These are phyloP conservation scores for Epichloe hybrida DNA, from an alignment of 2,329 filamentous ascomycete species.

Conservation along the genomic window DNA sequence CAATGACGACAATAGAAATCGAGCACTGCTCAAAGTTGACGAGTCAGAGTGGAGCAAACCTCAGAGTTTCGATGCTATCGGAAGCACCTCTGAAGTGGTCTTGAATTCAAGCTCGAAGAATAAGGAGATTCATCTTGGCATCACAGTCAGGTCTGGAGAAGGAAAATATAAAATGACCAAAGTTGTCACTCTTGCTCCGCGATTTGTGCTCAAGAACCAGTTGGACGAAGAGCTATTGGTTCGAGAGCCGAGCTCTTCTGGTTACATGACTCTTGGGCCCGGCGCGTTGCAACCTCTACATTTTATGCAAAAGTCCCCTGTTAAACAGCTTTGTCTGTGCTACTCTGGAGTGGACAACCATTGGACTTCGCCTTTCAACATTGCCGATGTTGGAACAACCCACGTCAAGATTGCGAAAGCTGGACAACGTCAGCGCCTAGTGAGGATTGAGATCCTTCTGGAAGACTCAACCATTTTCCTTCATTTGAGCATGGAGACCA, in stretches of 20 bases:
- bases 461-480: constrained; percentile 90
- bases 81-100: constrained; percentile 79
- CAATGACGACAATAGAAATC: constrained; percentile 80
- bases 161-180: constrained; percentile 98
- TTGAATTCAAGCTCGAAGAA: constrained; percentile 57
- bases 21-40: constrained; percentile 73
- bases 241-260: constrained; percentile 81
- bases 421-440: constrained; percentile 75
- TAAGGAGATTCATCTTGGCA: constrained; percentile 80
- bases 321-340: constrained; percentile 85
- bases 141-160: constrained; percentile 79
- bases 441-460: constrained; percentile 80
- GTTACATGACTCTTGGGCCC: constrained; percentile 64
- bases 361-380: constrained; percentile 97
- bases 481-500: constrained; percentile 77
- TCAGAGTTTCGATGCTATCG: constrained; percentile 95
- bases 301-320: constrained; percentile 69
- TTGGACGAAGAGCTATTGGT: constrained; percentile 79
- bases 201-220: constrained; percentile 91
- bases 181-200: constrained; percentile 81
- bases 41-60: constrained; percentile 94
- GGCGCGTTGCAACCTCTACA: constrained; percentile 77
- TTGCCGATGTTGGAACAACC: constrained; percentile 82
- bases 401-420: constrained; percentile 89
- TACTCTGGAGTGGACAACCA: constrained; percentile 91